phyloP scores from a whole-genome alignment of 2,329 filamentous ascomycete species.

The Neofusicoccum parvum region DNA sequence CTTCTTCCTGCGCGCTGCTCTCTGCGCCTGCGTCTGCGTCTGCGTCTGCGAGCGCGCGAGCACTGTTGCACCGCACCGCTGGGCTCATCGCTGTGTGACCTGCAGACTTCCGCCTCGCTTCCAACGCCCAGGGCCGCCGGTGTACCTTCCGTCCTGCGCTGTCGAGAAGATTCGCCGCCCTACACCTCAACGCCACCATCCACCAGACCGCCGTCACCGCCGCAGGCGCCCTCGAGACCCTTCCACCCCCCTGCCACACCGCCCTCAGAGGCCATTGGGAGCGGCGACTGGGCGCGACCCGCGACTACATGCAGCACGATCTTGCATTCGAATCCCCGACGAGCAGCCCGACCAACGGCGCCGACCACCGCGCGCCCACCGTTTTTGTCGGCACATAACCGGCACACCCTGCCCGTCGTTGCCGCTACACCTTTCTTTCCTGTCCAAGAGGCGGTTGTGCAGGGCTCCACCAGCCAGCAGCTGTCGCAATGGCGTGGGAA shows the following conservation, averaged over 20 bases:
- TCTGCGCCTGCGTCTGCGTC: not conserved
- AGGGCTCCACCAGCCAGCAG: not conserved
- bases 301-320: slow-evolving; percentile 48
- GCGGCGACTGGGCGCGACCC: slow-evolving; percentile 55
- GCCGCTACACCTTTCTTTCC: not conserved
- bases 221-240: slow-evolving; percentile 1
- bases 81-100: slow-evolving; percentile 5
- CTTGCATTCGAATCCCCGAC: slow-evolving; percentile 26
- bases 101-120: slow-evolving; percentile 7
- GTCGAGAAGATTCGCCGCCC: slow-evolving; percentile 7
- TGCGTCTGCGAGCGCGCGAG: not conserved
- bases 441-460: not conserved
- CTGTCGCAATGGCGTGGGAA: slow-evolving; percentile 69
- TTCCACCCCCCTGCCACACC: not conserved
- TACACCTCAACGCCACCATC: not conserved
- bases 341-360: slow-evolving; percentile 28
- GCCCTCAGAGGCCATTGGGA: slow-evolving; percentile 26
- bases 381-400: slow-evolving; percentile 32
- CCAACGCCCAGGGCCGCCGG: not conserved
- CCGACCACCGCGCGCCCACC: slow-evolving; percentile 22
- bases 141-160: not conserved
- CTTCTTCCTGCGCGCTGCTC: not conserved
- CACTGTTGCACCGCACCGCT: not conserved
- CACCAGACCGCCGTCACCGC: slow-evolving; percentile 1
- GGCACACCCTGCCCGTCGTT: slow-evolving; percentile 15